Conservation (phyloP, 2,329 filamentous ascomycete species). For the Blumeria hordei region DNA sequence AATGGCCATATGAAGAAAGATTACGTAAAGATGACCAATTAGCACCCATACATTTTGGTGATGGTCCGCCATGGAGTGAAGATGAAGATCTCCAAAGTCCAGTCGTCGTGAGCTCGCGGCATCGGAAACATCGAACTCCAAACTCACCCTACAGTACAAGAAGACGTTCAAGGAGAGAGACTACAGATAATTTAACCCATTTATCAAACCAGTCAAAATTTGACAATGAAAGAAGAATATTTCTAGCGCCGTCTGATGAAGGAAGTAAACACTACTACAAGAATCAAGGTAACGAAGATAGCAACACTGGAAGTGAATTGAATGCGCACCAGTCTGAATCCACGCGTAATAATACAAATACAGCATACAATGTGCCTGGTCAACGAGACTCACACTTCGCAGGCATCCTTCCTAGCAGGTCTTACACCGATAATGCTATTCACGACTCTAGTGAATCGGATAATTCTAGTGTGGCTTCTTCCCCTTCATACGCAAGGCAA, state of each 20-base stretch:
- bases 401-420: slow-evolving; percentile 18
- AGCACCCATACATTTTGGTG: slow-evolving; percentile 60
- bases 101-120: slow-evolving; percentile 57
- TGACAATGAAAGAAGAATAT: slow-evolving; percentile 39
- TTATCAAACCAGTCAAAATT: slow-evolving; percentile 25
- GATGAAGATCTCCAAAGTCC: slow-evolving; percentile 88
- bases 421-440: slow-evolving; percentile 17
- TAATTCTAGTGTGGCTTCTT: slow-evolving; percentile 32
- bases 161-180: slow-evolving; percentile 22
- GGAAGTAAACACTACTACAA: slow-evolving; percentile 55
- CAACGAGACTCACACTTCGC: slow-evolving; percentile 31
- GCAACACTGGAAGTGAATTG: slow-evolving; percentile 57
- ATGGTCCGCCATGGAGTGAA: slow-evolving; percentile 83
- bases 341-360: slow-evolving; percentile 27
- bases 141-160: slow-evolving; percentile 24
- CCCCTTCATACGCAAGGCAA: slow-evolving; percentile 30
- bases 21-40: slow-evolving; percentile 44
- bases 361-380: slow-evolving; percentile 21
- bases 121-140: slow-evolving; percentile 64
- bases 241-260: slow-evolving; percentile 41
- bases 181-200: slow-evolving; percentile 17
- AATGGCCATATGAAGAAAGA: slow-evolving; percentile 14
- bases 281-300: slow-evolving; percentile 41
- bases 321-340: slow-evolving; percentile 52
- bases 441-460: slow-evolving; percentile 23